Evolutionary conservation across 1,284 basidiomycete genomes (phyloP).

Genomic region (Moesziomyces sp.): DNA sequence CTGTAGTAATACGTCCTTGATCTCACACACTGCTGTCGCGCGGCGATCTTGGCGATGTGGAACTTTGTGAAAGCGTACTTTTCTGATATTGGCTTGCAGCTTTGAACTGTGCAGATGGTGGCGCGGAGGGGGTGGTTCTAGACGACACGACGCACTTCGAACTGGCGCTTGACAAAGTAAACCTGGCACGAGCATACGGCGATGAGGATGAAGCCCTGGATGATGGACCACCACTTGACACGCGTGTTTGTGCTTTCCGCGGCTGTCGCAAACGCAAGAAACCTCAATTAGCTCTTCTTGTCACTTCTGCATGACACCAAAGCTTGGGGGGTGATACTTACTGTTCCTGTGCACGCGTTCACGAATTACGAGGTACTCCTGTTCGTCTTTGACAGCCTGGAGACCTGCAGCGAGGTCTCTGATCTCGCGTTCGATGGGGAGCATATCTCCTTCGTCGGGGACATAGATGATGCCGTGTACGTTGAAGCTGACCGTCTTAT

Average conservation of each 20-base stretch:
- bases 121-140: slow-evolving; percentile 10
- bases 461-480: slow-evolving; percentile 97
- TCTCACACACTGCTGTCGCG: background rate
- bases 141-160: slow-evolving; percentile 56
- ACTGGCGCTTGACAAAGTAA: slow-evolving; percentile 86
- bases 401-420: slow-evolving; percentile 85
- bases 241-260: slow-evolving; percentile 78
- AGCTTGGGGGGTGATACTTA: slow-evolving; percentile 55
- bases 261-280: slow-evolving; percentile 52
- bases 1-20: slow-evolving; percentile 34
- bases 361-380: slow-evolving; percentile 95
- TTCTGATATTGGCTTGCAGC: background rate
- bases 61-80: background rate
- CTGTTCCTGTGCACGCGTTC: slow-evolving; percentile 92
- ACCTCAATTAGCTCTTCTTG: background rate
- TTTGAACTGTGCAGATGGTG: background rate
- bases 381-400: slow-evolving; percentile 94
- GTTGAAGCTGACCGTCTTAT: slow-evolving; percentile 98
- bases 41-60: too few species aligned
- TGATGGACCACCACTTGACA: slow-evolving; percentile 98
- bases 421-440: slow-evolving; percentile 93
- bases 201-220: slow-evolving; percentile 87
- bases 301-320: background rate
- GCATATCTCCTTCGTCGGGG: slow-evolving; percentile 78
- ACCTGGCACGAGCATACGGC: slow-evolving; percentile 95